phyloP scores from a whole-genome alignment of 345 rosid genomes.

The Lagerstroemia speciosa region DNA sequence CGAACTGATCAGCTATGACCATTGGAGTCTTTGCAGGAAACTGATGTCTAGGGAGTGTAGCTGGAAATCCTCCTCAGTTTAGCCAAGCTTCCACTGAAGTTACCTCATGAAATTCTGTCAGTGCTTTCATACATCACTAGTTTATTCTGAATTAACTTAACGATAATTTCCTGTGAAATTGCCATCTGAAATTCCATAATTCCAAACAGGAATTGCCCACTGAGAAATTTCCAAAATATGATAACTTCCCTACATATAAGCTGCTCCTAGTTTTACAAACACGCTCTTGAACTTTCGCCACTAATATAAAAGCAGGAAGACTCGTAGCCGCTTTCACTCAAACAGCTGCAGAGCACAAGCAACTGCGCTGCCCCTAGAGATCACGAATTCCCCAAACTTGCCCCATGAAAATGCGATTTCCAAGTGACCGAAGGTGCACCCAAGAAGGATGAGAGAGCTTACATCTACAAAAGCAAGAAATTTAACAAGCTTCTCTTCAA shows the following conservation, averaged over 20 bases:
- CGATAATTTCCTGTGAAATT: too few relatives aligned
- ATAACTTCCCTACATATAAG: not conserved
- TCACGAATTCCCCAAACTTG: not conserved
- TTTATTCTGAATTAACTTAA: too few relatives aligned
- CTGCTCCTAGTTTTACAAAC: not conserved
- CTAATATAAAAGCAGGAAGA: too few relatives aligned
- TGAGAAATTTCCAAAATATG: not conserved
- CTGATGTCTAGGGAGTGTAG: constrained; percentile 11
- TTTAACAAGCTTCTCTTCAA: too few relatives aligned
- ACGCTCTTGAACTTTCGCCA: not conserved
- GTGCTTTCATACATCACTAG: too few relatives aligned
- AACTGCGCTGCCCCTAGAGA: not conserved
- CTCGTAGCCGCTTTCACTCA: constrained; percentile 11
- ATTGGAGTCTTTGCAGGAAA: constrained; percentile 19
- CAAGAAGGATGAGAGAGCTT: not conserved
- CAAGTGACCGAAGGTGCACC: not conserved
- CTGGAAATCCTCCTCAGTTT: constrained; percentile 23
- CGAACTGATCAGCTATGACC: constrained; percentile 32
- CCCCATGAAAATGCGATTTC: not conserved
- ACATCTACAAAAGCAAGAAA: not conserved
- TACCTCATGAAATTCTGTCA: constrained; percentile 30
- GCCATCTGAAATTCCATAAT: too few relatives aligned
- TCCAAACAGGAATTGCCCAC: too few relatives aligned
- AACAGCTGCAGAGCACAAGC: constrained; percentile 9
- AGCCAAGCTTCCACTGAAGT: constrained; percentile 18